Percentiles rank a stretch among this genome's conserved stretches.
Conservation (phyloP, 2,329 filamentous ascomycete genomes). For the Hypoxylon sp. region DNA sequence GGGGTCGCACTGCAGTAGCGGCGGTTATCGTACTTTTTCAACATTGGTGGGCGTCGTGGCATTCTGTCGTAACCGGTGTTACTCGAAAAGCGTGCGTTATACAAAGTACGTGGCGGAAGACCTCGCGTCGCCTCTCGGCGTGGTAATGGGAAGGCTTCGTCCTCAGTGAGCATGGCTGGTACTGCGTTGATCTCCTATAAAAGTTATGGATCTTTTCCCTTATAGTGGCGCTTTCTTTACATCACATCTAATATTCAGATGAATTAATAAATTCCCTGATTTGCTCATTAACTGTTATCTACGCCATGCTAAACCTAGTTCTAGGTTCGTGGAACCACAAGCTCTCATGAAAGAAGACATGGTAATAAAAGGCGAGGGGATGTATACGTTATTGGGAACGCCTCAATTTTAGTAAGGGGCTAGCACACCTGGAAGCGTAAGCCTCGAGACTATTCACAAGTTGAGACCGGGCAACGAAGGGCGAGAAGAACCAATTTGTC, state of each 20-base stretch:
- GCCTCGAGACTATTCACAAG: neutral
- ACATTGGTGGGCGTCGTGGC: slow-evolving; percentile 39
- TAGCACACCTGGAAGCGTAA: neutral
- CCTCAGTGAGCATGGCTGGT: slow-evolving; percentile 21
- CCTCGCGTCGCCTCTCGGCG: slow-evolving; percentile 7
- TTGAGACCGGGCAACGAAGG: neutral
- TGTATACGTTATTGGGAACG: neutral
- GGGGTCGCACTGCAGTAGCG: slow-evolving; percentile 44
- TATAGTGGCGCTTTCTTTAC: neutral
- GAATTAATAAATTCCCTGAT: neutral
- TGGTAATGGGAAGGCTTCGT: slow-evolving; percentile 2
- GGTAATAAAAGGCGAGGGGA: neutral
- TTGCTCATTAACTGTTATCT: neutral
- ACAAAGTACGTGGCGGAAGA: slow-evolving; percentile 21
- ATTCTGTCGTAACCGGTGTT: slow-evolving; percentile 30
- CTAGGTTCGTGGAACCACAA: neutral
- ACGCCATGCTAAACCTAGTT: neutral
- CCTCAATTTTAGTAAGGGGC: neutral
- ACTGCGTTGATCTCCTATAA: slow-evolving; percentile 2
- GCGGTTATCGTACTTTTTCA: slow-evolving; percentile 37
- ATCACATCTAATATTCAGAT: neutral
- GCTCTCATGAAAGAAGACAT: neutral
- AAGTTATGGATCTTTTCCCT: neutral
- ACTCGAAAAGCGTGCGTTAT: slow-evolving; percentile 26
- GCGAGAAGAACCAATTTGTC: slow-evolving; percentile 6